Percentiles rank a stretch among this genome's conserved stretches.
Conservation (phyloP, 1,139 yeast genomes). For the Suhomyces kunorum region DNA sequence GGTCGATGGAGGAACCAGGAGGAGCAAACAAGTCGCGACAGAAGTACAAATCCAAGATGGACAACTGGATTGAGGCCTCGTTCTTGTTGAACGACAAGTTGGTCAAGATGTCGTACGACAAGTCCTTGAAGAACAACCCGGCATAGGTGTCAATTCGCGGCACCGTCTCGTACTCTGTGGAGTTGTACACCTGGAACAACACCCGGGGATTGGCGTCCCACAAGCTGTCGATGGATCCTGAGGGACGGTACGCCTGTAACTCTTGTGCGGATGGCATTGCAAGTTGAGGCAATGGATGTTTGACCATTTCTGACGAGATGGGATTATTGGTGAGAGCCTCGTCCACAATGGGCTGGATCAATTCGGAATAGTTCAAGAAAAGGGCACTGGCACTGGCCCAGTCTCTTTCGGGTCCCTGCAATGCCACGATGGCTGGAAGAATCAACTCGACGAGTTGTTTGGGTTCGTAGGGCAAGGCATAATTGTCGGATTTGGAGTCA, state of each 20-base stretch:
- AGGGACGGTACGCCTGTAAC: constrained; percentile 32
- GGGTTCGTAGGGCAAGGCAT: constrained; percentile 54
- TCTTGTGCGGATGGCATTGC: constrained; percentile 47
- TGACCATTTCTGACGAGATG: constrained; percentile 42
- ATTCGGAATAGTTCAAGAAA: constrained; percentile 36
- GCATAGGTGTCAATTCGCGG: constrained; percentile 62
- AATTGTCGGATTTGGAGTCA: constrained; percentile 35
- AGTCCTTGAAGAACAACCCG: constrained; percentile 68
- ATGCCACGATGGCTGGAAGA: constrained; percentile 51
- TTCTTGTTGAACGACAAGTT: constrained; percentile 86
- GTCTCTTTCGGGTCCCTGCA: constrained; percentile 30
- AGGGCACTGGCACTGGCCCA: constrained; percentile 30
- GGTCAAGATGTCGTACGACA: constrained; percentile 71
- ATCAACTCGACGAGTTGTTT: constrained; percentile 53
- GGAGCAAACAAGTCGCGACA: constrained; percentile 71
- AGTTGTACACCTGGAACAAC: constrained; percentile 64
- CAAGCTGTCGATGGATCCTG: constrained; percentile 38
- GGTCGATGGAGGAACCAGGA: constrained; percentile 81
- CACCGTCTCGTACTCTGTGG: constrained; percentile 63
- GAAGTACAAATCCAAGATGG: constrained; percentile 75
- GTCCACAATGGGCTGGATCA: constrained; percentile 39
- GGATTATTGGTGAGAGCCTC: constrained; percentile 39
- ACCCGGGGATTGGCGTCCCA: constrained; percentile 56
- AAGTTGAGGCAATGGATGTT: constrained; percentile 50
- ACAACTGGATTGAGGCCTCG: constrained; percentile 82